Evolutionary conservation across 1,139 yeast genomes (phyloP), one percentile per base, ranked within the genome.

Genomic region (Hyphopichia pseudoburtonii): DNA sequence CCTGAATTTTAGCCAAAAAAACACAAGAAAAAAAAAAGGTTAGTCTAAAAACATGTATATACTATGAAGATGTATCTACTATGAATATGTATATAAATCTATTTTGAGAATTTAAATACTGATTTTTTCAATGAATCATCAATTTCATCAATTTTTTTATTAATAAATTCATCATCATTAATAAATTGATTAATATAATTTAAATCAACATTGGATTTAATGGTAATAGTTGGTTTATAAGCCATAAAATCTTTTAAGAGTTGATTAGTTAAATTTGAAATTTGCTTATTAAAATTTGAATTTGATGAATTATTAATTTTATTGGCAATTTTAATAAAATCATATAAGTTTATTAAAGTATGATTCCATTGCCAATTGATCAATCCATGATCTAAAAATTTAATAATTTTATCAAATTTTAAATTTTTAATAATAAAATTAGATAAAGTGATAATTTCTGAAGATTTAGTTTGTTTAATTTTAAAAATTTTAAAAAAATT

Each of bases 341-440:
- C 70, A n/a, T 49, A 42, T 17, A 62, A 35, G 33, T 47, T 46
- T 3, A 51, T 37, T 11, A 62, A 40, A 33, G 54, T 54, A 36
- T 54, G 49, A 38, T 53, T 60, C 27, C 57, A 40, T 19, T 59
- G 56, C 46, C 58, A 48, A 5, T 24, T n/a, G 35, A 25, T 4
- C n/a, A 10, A n/a, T 34, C 34, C 5, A 14, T 12, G 5, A 39
- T 22, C 19, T 52, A 47, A 30, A 54, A 42, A 2, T 36, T 41
- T 26, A 35, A 49, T 47, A 14, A 63, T 38, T 37, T 61, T 62
- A 4, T 52, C 57, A 19, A 55, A 36, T 35, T 62, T 64, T 33
- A 66, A 47, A 40, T 64, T 65, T 37, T 66, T 66, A 17, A 45
- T 41, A 35, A 67, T 45, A 40, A 46, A 65, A 37, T 66, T 66